phyloP scores from a whole-genome alignment of 148 eudicot species.

The Chenopodium quinoa region DNA sequence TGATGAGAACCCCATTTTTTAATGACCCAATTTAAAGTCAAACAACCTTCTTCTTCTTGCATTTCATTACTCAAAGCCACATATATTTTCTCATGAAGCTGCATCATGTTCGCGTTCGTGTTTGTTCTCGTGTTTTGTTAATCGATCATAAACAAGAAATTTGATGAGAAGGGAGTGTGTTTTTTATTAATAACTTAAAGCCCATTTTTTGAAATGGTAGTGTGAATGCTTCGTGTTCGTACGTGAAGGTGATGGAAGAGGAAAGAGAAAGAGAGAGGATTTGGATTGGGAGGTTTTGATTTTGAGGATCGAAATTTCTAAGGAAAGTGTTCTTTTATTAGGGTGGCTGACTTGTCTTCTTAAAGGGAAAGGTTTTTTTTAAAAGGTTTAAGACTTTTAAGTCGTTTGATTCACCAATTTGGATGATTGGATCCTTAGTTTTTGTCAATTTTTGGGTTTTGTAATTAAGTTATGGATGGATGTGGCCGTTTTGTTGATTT shows the following conservation, averaged over 20 bases:
- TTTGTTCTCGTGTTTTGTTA: neutral
- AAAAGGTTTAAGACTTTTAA: neutral
- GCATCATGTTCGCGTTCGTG: neutral
- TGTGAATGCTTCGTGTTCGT: neutral
- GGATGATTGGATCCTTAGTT: too few species aligned
- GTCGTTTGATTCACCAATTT: neutral
- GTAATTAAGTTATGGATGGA: too few species aligned
- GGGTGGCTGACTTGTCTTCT: neutral
- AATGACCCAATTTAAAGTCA: conserved; percentile 62
- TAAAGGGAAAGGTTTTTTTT: neutral
- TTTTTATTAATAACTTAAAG: too few species aligned
- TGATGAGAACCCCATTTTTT: conserved; percentile 49
- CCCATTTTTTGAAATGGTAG: neutral
- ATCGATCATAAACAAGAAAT: too few species aligned
- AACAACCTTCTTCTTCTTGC: conserved; percentile 50
- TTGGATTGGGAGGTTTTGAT: neutral
- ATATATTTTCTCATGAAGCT: conserved; percentile 51
- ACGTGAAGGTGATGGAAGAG: neutral
- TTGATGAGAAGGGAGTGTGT: neutral
- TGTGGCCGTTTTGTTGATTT: too few species aligned
- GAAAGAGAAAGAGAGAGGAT: conserved; percentile 2
- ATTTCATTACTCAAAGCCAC: conserved; percentile 61
- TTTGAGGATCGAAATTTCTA: conserved; percentile 15
- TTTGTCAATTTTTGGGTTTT: too few species aligned
- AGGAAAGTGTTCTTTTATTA: neutral